phyloP scores from a whole-genome alignment of 1,139 yeast species.

The Eremothecium gossypii region DNA sequence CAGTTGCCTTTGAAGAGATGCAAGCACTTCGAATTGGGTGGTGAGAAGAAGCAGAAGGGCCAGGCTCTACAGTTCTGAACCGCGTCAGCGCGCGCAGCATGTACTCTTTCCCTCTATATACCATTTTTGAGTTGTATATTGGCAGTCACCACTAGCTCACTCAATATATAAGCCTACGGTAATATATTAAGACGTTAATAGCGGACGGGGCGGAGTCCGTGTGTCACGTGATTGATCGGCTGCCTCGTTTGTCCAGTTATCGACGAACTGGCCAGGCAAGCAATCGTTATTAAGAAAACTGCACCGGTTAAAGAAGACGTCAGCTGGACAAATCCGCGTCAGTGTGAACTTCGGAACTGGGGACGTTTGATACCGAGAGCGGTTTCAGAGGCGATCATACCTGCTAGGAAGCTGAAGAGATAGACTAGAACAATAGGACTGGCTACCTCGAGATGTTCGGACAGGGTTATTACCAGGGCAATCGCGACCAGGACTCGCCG shows the following conservation, averaged over 20 bases:
- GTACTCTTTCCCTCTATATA: conserved; percentile 19
- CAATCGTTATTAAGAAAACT: too few species aligned
- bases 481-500: not conserved
- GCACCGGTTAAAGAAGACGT: too few species aligned
- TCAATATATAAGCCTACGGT: conserved; percentile 4
- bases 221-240: not conserved
- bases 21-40: conserved; percentile 99
- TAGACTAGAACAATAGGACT: too few species aligned
- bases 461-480: conserved; percentile 3
- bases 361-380: too few species aligned
- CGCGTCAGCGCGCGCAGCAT: conserved; percentile 11
- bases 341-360: too few species aligned
- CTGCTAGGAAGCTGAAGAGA: too few species aligned
- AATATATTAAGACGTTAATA: conserved; percentile 4
- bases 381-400: too few species aligned
- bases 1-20: conserved; percentile 98
- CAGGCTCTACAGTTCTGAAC: conserved; percentile 90
- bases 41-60: conserved; percentile 99
- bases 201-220: not conserved
- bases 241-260: too few species aligned
- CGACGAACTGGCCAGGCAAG: too few species aligned
- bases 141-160: conserved; percentile 7
- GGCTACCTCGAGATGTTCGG: not conserved
- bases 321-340: too few species aligned
- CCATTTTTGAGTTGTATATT: conserved; percentile 10